Percentiles rank a stretch among this genome's conserved stretches.
phyloP scores from a whole-genome alignment of 805 yeast genomes.

The Candida andamanensis region DNA sequence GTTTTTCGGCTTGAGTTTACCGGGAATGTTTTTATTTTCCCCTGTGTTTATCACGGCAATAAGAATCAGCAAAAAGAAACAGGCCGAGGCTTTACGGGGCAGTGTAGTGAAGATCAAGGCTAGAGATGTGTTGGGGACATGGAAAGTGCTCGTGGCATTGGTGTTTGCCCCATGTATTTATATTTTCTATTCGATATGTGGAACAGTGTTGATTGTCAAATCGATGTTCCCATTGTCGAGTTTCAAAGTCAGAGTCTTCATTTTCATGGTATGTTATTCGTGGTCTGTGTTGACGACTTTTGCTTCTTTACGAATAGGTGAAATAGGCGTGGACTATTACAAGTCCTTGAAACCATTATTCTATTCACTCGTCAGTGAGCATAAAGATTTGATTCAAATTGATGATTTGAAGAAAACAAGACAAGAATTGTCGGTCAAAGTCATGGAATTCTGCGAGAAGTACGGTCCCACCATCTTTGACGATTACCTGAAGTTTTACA shows the following conservation, averaged over 20 bases:
- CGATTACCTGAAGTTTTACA: constrained; percentile 30
- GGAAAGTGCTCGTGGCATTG: constrained; percentile 41
- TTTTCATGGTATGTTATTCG: constrained; percentile 27
- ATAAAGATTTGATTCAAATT: constrained; percentile 25
- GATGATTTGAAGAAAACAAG: constrained; percentile 26
- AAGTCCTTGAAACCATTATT: constrained; percentile 35
- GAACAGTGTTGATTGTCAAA: constrained; percentile 20
- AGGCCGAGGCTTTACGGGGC: constrained; percentile 33
- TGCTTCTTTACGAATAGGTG: constrained; percentile 38
- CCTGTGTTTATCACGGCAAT: constrained; percentile 35
- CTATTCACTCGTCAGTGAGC: constrained; percentile 26
- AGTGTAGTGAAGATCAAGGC: constrained; percentile 39
- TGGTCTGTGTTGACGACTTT: constrained; percentile 37
- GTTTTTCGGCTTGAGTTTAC: constrained; percentile 30
- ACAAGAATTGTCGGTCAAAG: constrained; percentile 20
- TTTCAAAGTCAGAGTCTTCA: constrained; percentile 18
- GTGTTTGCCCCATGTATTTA: constrained; percentile 37
- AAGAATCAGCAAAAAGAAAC: constrained; percentile 30
- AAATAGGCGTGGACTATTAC: constrained; percentile 38
- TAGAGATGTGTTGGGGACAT: constrained; percentile 37
- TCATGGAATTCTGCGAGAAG: constrained; percentile 29
- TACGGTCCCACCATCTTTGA: constrained; percentile 37
- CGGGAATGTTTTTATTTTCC: constrained; percentile 34
- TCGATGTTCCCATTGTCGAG: constrained; percentile 7
- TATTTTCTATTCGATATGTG: constrained; percentile 33